Conservation (phyloP, 192 early-diverging fungal genomes). For the Backusella liffmaniae region DNA sequence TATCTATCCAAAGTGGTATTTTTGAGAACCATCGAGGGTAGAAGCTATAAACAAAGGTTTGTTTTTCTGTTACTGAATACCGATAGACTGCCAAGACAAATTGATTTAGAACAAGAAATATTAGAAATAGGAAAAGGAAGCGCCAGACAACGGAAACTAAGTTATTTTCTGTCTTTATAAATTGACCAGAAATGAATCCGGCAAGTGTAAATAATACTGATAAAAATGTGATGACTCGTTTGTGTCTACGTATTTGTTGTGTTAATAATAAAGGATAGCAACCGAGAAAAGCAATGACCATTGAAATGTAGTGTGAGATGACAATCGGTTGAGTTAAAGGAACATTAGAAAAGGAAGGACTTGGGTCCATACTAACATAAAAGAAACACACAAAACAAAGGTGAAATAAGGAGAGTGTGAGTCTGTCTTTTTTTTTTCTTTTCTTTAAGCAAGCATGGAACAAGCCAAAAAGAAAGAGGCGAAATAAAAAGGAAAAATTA, state of each 20-base stretch:
- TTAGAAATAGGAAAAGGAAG: background rate
- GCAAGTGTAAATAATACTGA: slow-evolving; percentile 11
- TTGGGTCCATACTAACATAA: slow-evolving; percentile 17
- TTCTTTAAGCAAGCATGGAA: background rate
- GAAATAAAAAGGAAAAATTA: background rate
- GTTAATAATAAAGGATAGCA: slow-evolving; percentile 42
- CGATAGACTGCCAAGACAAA: background rate
- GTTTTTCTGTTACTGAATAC: background rate
- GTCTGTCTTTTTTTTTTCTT: background rate
- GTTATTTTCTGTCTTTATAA: background rate
- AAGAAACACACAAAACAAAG: background rate
- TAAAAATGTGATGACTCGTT: background rate
- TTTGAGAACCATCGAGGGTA: background rate
- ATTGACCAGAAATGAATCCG: slow-evolving; percentile 10
- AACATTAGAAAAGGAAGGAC: slow-evolving; percentile 16
- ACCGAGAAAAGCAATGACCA: slow-evolving; percentile 39
- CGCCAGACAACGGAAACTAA: background rate
- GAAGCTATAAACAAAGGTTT: background rate
- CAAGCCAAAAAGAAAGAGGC: background rate
- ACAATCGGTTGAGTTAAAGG: slow-evolving; percentile 42
- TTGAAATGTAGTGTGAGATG: slow-evolving; percentile 44
- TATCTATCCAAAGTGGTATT: background rate
- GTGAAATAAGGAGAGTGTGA: background rate
- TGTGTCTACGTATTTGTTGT: slow-evolving; percentile 21
- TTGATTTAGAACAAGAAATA: slow-evolving; percentile 1